Evolutionary conservation across 768 basidiomycete species (phyloP).

Genomic region (Chalciporus pseudorubinellus): DNA sequence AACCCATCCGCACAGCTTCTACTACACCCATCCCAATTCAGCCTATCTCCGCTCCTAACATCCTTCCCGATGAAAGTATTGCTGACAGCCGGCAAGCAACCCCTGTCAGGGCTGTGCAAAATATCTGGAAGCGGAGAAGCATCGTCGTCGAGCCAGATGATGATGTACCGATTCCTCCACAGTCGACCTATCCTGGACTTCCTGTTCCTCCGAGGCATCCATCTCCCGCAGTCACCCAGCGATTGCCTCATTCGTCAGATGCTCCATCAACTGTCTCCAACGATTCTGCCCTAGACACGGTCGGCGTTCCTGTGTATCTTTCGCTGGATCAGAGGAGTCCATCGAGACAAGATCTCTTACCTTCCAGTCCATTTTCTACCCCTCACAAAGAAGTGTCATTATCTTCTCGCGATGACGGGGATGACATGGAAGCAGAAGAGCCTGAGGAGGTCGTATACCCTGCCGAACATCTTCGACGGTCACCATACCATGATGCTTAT

Average conservation of each 20-base stretch:
- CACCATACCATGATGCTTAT: slow-evolving; percentile 47
- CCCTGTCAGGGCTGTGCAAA: slow-evolving; percentile 35
- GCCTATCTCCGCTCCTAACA: slow-evolving; percentile 24
- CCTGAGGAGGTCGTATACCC: slow-evolving; percentile 62
- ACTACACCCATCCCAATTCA: slow-evolving; percentile 30
- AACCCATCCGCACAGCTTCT: slow-evolving; percentile 27
- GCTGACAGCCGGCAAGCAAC: slow-evolving; percentile 33
- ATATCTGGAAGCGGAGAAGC: slow-evolving; percentile 53
- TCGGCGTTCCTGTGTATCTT: slow-evolving; percentile 50
- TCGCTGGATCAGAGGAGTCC: slow-evolving; percentile 42
- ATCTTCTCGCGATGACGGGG: slow-evolving; percentile 52
- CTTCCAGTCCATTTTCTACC: slow-evolving; percentile 69
- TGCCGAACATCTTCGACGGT: slow-evolving; percentile 52
- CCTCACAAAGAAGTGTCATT: slow-evolving; percentile 62
- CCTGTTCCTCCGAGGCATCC: slow-evolving; percentile 44
- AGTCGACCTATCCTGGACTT: slow-evolving; percentile 37
- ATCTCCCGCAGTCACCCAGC: slow-evolving; percentile 31
- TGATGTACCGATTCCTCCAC: slow-evolving; percentile 46
- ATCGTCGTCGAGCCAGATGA: slow-evolving; percentile 72
- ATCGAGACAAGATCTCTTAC: slow-evolving; percentile 58
- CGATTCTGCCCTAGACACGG: slow-evolving; percentile 41
- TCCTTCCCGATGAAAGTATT: slow-evolving; percentile 30
- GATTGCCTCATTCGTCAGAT: slow-evolving; percentile 51
- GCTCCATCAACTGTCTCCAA: slow-evolving; percentile 47
- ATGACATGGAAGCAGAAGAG: slow-evolving; percentile 39